Evolutionary conservation across 768 basidiomycete species (phyloP), one percentile per base, ranked within the genome.

Genomic region (Cantharellus cinnabarinus): DNA sequence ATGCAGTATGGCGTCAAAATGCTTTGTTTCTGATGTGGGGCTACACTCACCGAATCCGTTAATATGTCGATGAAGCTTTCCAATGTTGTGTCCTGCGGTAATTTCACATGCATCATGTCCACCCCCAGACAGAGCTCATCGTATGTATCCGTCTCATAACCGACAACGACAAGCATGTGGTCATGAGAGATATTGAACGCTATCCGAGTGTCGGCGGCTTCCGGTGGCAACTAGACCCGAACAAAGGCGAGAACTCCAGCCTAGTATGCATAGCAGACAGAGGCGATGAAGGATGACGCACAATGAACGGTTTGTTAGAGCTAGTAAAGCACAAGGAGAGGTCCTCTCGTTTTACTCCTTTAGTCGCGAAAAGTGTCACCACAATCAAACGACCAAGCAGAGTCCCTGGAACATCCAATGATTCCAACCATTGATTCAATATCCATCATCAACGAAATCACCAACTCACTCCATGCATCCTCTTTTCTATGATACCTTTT

Each of bases 111-210:
- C 88, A 90, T 91, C 54, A 89, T 76, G 69, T 91, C 88, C 44
- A 89, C 72, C 20, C 89, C 88, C 5, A 89, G 66, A 2, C 50
- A 59, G 10, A 37, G 29, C 29, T 3, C 37, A 20, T 50, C 57
- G 4, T 39, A 14, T 2, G 44, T 34, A 10, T 41, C 15, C 14
- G 38, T n/a, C 37, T 51, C 10, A 37, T 65, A 68, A 2, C 77
- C 82, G 76, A 91, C 79, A 10, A 77, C 83, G 59, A 90, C 72
- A 35, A 85, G 66, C 2, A 75, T 76, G 64, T 81, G 82, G 67
- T 91, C 89, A 66, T 91, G 88, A 29, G 87, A 79, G 57, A 90
- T 73, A 67, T 90, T 91, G 72, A 78, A 90, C 0, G 76, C 84
- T 50, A 90, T 73, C 2, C 79, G 61, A 41, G 57, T 42, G n/a